Conservation (phyloP, 2,329 filamentous ascomycete species). For the Botrytis tulipae region DNA sequence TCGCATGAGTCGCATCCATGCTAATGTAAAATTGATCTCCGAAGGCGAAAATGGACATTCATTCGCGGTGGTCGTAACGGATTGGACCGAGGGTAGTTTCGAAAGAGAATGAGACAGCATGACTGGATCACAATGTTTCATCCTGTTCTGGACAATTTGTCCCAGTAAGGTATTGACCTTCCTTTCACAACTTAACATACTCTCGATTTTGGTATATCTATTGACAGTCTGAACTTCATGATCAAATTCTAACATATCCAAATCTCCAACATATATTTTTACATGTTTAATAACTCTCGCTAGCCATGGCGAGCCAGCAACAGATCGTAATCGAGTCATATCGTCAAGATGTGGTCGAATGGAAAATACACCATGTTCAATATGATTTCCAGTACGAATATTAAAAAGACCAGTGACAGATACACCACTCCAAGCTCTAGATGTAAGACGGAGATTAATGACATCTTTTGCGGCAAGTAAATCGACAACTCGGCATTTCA, state of each 20-base stretch:
- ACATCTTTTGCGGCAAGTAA: slow-evolving; percentile 17
- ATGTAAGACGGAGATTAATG: slow-evolving; percentile 10
- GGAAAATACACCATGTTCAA: slow-evolving; percentile 11
- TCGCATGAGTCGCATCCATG: slow-evolving; percentile 5
- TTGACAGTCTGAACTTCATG: slow-evolving; percentile 20
- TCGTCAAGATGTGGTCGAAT: slow-evolving; percentile 16
- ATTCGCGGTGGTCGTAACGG: slow-evolving; percentile 1
- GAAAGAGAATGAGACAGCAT: slow-evolving; percentile 8
- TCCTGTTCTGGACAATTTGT: slow-evolving; percentile 10
- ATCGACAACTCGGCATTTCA: slow-evolving; percentile 6
- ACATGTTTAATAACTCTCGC: slow-evolving; percentile 15
- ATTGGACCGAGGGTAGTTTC: not conserved
- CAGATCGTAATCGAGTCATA: slow-evolving; percentile 5
- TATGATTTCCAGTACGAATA: not conserved
- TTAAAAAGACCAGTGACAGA: slow-evolving; percentile 15
- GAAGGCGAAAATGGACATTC: slow-evolving; percentile 16
- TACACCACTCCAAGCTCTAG: not conserved
- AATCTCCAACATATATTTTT: slow-evolving; percentile 17
- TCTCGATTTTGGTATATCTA: slow-evolving; percentile 6
- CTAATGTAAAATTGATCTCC: slow-evolving; percentile 4
- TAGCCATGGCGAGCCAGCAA: slow-evolving; percentile 15
- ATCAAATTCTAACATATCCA: slow-evolving; percentile 19
- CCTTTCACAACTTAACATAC: not conserved
- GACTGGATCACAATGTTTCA: slow-evolving; percentile 8
- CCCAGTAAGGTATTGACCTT: not conserved